Conservation (phyloP, 345 rosid genomes). For the Eucalyptus leucophloia region DNA sequence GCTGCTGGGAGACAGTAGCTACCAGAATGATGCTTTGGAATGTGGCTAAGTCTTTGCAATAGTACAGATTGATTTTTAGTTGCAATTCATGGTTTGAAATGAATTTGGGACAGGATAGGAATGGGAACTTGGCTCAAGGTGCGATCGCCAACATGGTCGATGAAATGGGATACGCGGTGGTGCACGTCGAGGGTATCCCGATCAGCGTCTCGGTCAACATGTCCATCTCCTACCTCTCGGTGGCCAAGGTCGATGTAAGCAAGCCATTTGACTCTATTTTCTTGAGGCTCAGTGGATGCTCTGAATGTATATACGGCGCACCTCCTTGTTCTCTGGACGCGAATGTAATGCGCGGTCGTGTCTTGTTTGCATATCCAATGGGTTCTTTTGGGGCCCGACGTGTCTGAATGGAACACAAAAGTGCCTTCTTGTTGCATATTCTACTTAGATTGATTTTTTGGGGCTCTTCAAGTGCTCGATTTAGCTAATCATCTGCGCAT, state of each 20-base stretch:
- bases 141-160: constrained; percentile 86
- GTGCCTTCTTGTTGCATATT: not conserved
- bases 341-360: not conserved
- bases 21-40: not conserved
- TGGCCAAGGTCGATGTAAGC: constrained; percentile 55
- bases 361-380: not conserved
- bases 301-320: not conserved
- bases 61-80: not conserved
- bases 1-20: not conserved
- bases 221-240: constrained; percentile 66
- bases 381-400: not conserved
- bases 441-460: not conserved
- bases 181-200: constrained; percentile 47
- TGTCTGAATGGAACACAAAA: not conserved
- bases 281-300: not conserved
- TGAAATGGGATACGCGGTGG: constrained; percentile 70
- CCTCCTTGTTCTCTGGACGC: not conserved
- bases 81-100: not conserved
- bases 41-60: not conserved
- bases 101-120: constrained; percentile 39
- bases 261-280: not conserved
- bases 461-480: not conserved
- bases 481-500: not conserved
- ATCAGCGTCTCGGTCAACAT: constrained; percentile 79
- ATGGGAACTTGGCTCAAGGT: constrained; percentile 63